These are phyloP conservation scores for Yarrowia yakushimensis DNA, from an alignment of 805 yeast genomes.

Conservation along the genomic window DNA sequence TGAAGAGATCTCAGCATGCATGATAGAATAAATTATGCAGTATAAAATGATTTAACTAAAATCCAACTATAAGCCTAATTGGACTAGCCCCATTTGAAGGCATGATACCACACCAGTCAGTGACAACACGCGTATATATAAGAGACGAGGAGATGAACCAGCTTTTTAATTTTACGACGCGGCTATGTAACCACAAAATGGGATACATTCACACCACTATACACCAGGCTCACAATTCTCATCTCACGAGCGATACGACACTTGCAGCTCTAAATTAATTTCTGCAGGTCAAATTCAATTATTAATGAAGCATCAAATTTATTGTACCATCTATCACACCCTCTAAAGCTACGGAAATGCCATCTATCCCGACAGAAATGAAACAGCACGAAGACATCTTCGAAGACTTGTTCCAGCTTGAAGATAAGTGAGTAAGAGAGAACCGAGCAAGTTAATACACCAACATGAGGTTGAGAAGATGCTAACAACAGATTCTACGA, in stretches of 20 bases:
- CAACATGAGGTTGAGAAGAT: not conserved
- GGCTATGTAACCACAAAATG: too few species aligned
- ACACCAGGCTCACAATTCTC: too few species aligned
- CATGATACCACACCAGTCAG: too few species aligned
- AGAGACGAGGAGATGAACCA: too few species aligned
- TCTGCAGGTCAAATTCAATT: not conserved
- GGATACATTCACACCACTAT: too few species aligned
- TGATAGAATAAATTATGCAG: not conserved
- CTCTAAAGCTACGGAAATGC: not conserved
- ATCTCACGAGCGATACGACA: not conserved
- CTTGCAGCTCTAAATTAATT: not conserved
- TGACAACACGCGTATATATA: too few species aligned
- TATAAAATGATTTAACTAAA: too few species aligned
- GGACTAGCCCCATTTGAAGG: too few species aligned
- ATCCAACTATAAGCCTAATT: too few species aligned
- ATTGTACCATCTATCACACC: not conserved
- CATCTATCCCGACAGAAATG: conserved; percentile 4
- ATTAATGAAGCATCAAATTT: not conserved
- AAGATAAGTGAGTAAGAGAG: conserved; percentile 43
- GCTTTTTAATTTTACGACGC: too few species aligned
- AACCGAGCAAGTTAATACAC: not conserved
- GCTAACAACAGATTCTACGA: conserved; percentile 47
- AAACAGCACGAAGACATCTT: conserved; percentile 34
- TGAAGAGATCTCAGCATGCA: not conserved
- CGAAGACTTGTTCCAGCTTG: conserved; percentile 58